Base-by-base conservation (phyloP, 2,329 filamentous ascomycete genomes). In the Exutisphaerella laricina region DNA sequence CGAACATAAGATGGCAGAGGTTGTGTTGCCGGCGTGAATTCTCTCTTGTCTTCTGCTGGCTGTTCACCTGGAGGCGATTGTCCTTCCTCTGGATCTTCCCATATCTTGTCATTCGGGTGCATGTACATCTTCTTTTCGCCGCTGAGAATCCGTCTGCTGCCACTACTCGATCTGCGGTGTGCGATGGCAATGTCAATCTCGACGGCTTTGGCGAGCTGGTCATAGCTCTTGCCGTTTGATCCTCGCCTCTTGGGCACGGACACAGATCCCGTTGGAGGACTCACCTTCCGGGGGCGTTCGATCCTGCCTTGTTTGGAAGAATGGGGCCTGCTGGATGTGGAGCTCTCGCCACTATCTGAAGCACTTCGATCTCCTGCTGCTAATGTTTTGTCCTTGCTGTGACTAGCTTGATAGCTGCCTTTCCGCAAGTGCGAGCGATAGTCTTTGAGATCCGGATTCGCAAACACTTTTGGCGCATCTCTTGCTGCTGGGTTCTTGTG, bases 71-170 rank as follows among this genome's bases (percentile, higher is more conserved):
- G 38, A 17, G 54, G 28, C 4, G 39, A 29, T 8, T 43, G 25
- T 18, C 53, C 60, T 43, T 74, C 71, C 57, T 85, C 79, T 1
- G 87, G 85, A 61, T 96, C 90, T 63, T 96, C 89, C 73, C 88
- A 96, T 48, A 96, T 89, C 58, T 86, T 81, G 60, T 88, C 84
- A 23, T 82, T 79, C 1, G 82, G 83, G 48, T 79, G 77, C 52
- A 73, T 72, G 60, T 87, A 88, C 1, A 80, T 77, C 53, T 76
- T 70, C 45, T 82, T 67, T 17, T 84, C 80, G 14, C 81, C 82
- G 59, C 82, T 88, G 57, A 81, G 75, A 53, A 85, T 84, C 48
- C 84, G 75, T 41, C 51, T 51, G 56, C 78, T 72, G 55, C 80
- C 83, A 57, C 79, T 83, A 50, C 80, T 80, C 23, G 75, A 77